These are phyloP conservation scores for Yarrowia porcina DNA, from an alignment of 805 yeast genomes.

Conservation along the genomic window DNA sequence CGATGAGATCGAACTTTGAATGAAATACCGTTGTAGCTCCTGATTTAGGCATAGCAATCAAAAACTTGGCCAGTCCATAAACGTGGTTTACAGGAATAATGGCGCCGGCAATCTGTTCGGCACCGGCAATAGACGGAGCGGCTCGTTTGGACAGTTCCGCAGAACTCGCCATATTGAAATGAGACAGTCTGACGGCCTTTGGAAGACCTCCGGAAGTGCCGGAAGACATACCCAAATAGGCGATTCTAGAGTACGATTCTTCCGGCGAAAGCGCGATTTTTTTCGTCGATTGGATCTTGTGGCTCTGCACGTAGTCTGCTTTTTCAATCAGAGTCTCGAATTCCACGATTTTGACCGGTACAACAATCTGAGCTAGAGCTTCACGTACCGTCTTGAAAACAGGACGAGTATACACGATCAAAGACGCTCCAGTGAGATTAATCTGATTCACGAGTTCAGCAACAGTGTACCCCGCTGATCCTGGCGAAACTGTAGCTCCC, in stretches of 20 bases:
- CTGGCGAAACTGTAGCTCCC: slow-evolving; percentile 22
- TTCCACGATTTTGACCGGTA: background rate
- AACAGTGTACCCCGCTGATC: slow-evolving; percentile 18
- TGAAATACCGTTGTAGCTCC: slow-evolving; percentile 34
- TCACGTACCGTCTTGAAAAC: background rate
- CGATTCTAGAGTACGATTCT: slow-evolving; percentile 2
- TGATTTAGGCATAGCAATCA: slow-evolving; percentile 31
- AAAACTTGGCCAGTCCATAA: slow-evolving; percentile 36
- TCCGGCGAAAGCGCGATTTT: background rate
- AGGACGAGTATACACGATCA: background rate
- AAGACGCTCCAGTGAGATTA: slow-evolving; percentile 5
- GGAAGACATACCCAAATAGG: slow-evolving; percentile 22
- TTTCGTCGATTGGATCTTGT: background rate
- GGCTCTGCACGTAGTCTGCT: background rate
- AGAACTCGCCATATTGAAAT: slow-evolving; percentile 9
- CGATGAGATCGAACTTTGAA: slow-evolving; percentile 38
- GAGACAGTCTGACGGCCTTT: slow-evolving; percentile 24
- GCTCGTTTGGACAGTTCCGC: slow-evolving; percentile 12
- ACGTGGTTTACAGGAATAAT: slow-evolving; percentile 37
- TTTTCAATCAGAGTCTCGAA: slow-evolving; percentile 11
- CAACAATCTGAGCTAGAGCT: background rate
- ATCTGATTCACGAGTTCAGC: slow-evolving; percentile 21
- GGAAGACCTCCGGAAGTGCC: slow-evolving; percentile 21
- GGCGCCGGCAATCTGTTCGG: slow-evolving; percentile 34
- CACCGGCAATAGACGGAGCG: background rate